Base-by-base conservation (phyloP, 768 basidiomycete genomes). In the Coprinopsis cinerea region DNA sequence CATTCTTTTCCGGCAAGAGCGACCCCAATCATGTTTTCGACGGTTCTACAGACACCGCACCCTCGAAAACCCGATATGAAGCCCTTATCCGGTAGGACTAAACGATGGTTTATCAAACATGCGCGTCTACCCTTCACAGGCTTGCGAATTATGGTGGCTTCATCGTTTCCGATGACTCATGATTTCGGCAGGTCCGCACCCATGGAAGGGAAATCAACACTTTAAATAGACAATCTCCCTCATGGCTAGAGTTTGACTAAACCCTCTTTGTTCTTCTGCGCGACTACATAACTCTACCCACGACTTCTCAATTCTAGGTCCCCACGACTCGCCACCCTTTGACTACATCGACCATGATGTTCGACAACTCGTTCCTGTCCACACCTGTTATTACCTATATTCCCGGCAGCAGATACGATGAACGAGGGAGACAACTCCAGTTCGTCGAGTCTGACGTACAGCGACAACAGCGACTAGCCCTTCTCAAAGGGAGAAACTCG, bases 391-490 rank as follows among this genome's bases (percentile, higher is more conserved):
- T 57, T 5, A 64, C 55, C 40, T 57, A 59, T 49, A 58, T 67
- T 20, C 54, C 66, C 10, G 49, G 51, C 3, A 57, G 61, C 3
- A 54, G 58, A 37, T 74, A 68, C 63, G 75, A 78, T 61, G 26
- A 62, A 13, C 70, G 64, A 14, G 75, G 75, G 26, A 66, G 77
- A 26, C 76, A 75, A 60, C 59, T 68, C 51, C 63, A 59, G 28
- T 79, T 68, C 50, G 45, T 66, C 26, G 79, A 81, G 62, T 71
- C 70, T 1, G 58, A 61, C 20, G 58, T 68, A 1, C 79, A 81
- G 62, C 65, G 77, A 22, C 67, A 67, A 42, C 74, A 76, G 51
- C 77, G 78, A 53, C 64, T 72, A 51, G 76, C 75, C n/a, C 78
- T 80, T 55, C 59, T 77, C 37, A 73, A 73, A 30, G 30, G 22